Evolutionary conservation across 2,329 filamentous ascomycete species (phyloP).

Genomic region (Calonectria pseudoreteaudii): DNA sequence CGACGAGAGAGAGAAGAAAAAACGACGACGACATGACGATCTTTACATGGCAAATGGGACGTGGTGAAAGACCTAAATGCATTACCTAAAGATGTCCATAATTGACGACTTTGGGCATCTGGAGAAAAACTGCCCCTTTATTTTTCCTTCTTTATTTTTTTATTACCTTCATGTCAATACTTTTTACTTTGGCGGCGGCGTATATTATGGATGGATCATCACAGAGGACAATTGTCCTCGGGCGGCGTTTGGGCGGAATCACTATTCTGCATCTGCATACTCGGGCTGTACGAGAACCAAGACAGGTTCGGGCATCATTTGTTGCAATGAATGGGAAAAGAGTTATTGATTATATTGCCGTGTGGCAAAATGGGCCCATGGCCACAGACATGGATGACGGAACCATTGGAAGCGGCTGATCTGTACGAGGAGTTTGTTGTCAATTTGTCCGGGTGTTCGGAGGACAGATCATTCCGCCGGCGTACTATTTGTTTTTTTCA

Average conservation of each 20-base stretch:
- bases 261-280: slow-evolving; percentile 34
- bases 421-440: slow-evolving; percentile 37
- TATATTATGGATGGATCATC: slow-evolving; percentile 38
- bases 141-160: not conserved
- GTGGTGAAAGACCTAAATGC: slow-evolving; percentile 36
- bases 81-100: slow-evolving; percentile 33
- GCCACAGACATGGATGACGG: slow-evolving; percentile 32
- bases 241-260: slow-evolving; percentile 39
- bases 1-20: slow-evolving; percentile 4
- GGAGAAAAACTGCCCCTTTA: slow-evolving; percentile 33
- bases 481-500: slow-evolving; percentile 30
- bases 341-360: slow-evolving; percentile 35
- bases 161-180: slow-evolving; percentile 42
- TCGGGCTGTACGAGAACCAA: slow-evolving; percentile 39
- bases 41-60: slow-evolving; percentile 36
- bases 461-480: slow-evolving; percentile 28
- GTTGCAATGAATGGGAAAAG: slow-evolving; percentile 27
- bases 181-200: slow-evolving; percentile 41
- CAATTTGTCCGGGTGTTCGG: slow-evolving; percentile 24
- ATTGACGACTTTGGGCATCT: slow-evolving; percentile 30
- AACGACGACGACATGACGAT: slow-evolving; percentile 32
- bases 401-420: slow-evolving; percentile 34
- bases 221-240: slow-evolving; percentile 24
- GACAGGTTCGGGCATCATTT: slow-evolving; percentile 30
- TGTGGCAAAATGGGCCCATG: slow-evolving; percentile 29